These are phyloP conservation scores for Cordyceps cateniannulata DNA, from an alignment of 2,329 filamentous ascomycete genomes.

Conservation along the genomic window DNA sequence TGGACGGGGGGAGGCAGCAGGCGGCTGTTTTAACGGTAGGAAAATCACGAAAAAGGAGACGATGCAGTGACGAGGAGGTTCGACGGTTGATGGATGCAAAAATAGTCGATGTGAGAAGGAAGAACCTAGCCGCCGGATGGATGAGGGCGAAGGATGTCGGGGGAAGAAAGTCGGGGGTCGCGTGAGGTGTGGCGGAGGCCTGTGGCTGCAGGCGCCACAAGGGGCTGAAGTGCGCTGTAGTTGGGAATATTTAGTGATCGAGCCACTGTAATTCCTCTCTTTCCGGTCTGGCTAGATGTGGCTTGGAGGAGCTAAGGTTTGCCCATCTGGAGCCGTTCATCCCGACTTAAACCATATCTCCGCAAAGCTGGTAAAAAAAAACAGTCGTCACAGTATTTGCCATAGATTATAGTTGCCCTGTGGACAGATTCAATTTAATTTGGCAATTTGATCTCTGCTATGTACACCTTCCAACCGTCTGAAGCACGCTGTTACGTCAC, in stretches of 20 bases:
- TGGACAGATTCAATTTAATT: neutral
- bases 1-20: neutral
- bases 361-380: too few species aligned
- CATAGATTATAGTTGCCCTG: too few species aligned
- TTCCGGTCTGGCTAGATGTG: neutral
- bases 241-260: neutral
- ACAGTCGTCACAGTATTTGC: too few species aligned
- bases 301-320: neutral
- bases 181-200: slow-evolving; percentile 7
- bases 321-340: too few species aligned
- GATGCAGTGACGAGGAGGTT: neutral
- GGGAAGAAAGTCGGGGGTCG: slow-evolving; percentile 2
- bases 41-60: neutral
- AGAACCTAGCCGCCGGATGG: neutral
- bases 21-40: neutral
- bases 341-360: too few species aligned
- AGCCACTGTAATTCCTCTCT: neutral
- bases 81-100: neutral
- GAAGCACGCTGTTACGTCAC: neutral
- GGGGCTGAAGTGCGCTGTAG: neutral
- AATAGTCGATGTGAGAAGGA: neutral
- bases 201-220: neutral
- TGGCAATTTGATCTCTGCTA: neutral
- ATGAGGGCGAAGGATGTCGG: neutral
- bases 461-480: neutral